These are phyloP conservation scores for Trichoderma lentiforme DNA, from an alignment of 2,329 filamentous ascomycete species.

Conservation along the genomic window DNA sequence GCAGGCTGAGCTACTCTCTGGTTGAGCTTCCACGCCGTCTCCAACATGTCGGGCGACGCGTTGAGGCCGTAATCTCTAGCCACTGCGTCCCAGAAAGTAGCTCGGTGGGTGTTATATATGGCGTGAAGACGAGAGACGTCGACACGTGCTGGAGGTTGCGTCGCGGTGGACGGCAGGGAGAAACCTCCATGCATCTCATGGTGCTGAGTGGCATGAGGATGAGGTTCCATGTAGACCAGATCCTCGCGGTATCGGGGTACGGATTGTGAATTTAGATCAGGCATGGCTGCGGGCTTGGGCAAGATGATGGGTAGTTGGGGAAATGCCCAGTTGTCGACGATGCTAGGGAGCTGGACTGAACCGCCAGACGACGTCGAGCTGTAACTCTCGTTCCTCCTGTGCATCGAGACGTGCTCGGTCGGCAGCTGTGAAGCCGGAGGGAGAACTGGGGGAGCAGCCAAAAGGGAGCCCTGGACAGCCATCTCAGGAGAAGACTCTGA, in stretches of 20 bases:
- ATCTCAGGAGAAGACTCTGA: conserved; percentile 35
- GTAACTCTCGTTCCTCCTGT: conserved; percentile 44
- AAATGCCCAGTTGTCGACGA: conserved; percentile 43
- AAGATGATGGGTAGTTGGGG: conserved; percentile 57
- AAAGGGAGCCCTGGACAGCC: background rate
- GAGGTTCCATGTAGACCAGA: conserved; percentile 44
- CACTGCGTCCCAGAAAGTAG: conserved; percentile 69
- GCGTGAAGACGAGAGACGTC: conserved; percentile 64
- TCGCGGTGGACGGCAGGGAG: conserved; percentile 34
- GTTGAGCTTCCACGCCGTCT: conserved; percentile 64
- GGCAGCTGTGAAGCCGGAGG: background rate
- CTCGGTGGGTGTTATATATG: conserved; percentile 67
- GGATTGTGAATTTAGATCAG: conserved; percentile 39
- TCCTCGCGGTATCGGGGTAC: conserved; percentile 42
- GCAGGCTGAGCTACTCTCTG: conserved; percentile 29
- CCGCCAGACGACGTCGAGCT: conserved; percentile 40
- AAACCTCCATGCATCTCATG: conserved; percentile 50
- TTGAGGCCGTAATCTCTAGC: conserved; percentile 68
- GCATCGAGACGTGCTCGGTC: conserved; percentile 50
- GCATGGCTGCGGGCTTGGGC: conserved; percentile 59
- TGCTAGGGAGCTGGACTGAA: conserved; percentile 52
- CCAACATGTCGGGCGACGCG: conserved; percentile 59
- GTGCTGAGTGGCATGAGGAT: conserved; percentile 36
- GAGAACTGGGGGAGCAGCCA: background rate
- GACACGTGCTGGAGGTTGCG: conserved; percentile 44